Evolutionary conservation across 2,329 filamentous ascomycete species (phyloP).

Genomic region (Zymoseptoria tritici): DNA sequence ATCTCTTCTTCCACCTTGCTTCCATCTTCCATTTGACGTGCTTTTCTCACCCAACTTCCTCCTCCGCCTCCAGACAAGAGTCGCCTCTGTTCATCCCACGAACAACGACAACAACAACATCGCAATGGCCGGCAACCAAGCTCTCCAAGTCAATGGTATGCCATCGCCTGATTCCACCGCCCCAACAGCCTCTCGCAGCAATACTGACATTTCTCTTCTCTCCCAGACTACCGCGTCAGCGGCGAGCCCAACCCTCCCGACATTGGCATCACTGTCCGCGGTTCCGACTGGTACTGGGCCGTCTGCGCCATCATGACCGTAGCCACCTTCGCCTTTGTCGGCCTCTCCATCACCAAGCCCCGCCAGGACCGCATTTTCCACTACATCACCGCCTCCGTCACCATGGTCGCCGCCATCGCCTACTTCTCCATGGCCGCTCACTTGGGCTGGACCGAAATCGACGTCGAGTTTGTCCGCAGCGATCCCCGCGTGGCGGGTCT

Average conservation of each 20-base stretch:
- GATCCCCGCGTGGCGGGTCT: constrained; percentile 41
- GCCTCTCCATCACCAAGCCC: constrained; percentile 46
- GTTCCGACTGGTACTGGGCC: constrained; percentile 57
- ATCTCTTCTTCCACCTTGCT: not conserved
- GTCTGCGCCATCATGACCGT: constrained; percentile 53
- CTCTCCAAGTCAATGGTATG: constrained; percentile 39
- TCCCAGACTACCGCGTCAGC: constrained; percentile 37
- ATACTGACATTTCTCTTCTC: not conserved
- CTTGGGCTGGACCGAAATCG: constrained; percentile 55
- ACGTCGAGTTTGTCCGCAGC: constrained; percentile 50
- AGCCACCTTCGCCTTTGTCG: constrained; percentile 48
- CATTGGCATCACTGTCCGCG: constrained; percentile 52
- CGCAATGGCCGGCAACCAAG: constrained; percentile 34
- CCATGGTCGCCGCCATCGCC: constrained; percentile 52
- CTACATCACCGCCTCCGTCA: constrained; percentile 55
- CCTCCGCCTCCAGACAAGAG: not conserved
- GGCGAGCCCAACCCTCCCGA: constrained; percentile 38
- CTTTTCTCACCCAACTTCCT: too few species aligned
- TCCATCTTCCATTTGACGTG: too few species aligned
- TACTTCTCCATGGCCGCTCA: constrained; percentile 64
- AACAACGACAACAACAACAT: not conserved
- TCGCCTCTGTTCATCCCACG: not conserved
- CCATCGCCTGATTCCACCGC: not conserved
- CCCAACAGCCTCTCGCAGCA: not conserved
- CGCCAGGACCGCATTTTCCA: constrained; percentile 54